A percentile compares a stretch with the other conserved stretches of the same genome.
phyloP scores from a whole-genome alignment of 345 rosid genomes.

The Acer saccharum region DNA sequence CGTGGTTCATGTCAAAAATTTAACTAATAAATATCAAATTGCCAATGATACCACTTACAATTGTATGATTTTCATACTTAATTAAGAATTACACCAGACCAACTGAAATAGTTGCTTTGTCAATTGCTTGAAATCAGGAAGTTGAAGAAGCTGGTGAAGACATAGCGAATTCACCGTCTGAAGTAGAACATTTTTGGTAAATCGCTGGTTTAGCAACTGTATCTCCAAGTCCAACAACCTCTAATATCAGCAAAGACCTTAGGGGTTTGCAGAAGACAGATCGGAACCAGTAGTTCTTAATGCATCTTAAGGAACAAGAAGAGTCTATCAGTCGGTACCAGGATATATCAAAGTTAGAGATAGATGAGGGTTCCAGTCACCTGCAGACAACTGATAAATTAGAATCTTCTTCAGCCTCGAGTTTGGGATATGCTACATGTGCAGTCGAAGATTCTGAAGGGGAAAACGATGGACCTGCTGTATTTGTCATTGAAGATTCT shows the following conservation, averaged over 20 bases:
- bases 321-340: constrained; percentile 29
- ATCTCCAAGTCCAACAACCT: not conserved
- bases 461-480: not conserved
- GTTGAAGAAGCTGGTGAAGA: constrained; percentile 41
- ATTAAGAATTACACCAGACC: not conserved
- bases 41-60: not conserved
- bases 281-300: constrained; percentile 11
- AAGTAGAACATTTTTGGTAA: constrained; percentile 21
- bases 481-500: constrained; percentile 32
- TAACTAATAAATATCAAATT: not conserved
- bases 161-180: constrained; percentile 29
- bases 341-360: constrained; percentile 20
- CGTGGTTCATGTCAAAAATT: not conserved
- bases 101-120: constrained; percentile 3
- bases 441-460: constrained; percentile 39
- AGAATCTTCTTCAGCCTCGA: constrained; percentile 15
- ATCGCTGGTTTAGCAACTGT: constrained; percentile 5
- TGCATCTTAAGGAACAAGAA: constrained; percentile 30
- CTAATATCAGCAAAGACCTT: not conserved
- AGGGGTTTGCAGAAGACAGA: constrained; percentile 13
- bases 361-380: constrained; percentile 17
- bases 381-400: not conserved
- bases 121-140: constrained; percentile 43
- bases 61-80: not conserved
- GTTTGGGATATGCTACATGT: constrained; percentile 11